Percentiles rank a stretch among this genome's conserved stretches.
phyloP scores from a whole-genome alignment of 306 rosid genomes.

The Begonia peltatifolia region DNA sequence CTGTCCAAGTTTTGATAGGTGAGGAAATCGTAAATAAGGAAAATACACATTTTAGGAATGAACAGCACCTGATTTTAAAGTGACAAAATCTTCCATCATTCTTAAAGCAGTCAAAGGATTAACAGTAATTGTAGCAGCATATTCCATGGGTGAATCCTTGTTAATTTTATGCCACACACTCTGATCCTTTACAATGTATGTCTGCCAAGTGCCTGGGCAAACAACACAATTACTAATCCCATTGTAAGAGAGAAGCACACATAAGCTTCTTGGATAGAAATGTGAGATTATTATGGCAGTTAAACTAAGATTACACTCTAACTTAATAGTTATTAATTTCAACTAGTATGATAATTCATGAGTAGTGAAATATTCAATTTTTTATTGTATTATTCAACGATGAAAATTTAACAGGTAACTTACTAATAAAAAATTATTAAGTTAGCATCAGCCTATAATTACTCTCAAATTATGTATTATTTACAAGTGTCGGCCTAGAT shows the following conservation, averaged over 20 bases:
- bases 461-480: no score
- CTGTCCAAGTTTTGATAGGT: constrained; percentile 24
- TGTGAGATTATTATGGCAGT: no score
- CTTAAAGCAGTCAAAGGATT: constrained; percentile 84
- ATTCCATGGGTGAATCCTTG: constrained; percentile 64
- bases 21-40: constrained; percentile 2
- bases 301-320: no score
- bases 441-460: no score
- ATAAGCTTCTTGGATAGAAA: background rate
- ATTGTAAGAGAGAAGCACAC: constrained; percentile 1
- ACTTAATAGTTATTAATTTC: no score
- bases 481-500: no score
- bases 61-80: constrained; percentile 50
- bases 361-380: no score
- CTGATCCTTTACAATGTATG: constrained; percentile 65
- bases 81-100: constrained; percentile 67
- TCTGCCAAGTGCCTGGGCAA: constrained; percentile 80
- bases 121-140: constrained; percentile 77
- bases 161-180: constrained; percentile 59
- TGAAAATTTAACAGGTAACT: no score
- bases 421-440: no score
- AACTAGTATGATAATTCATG: no score
- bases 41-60: constrained; percentile 3
- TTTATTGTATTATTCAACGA: no score
- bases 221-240: constrained; percentile 2